Base-by-base conservation (phyloP, 23 red algal species). In the Pyropia yezoensis region DNA sequence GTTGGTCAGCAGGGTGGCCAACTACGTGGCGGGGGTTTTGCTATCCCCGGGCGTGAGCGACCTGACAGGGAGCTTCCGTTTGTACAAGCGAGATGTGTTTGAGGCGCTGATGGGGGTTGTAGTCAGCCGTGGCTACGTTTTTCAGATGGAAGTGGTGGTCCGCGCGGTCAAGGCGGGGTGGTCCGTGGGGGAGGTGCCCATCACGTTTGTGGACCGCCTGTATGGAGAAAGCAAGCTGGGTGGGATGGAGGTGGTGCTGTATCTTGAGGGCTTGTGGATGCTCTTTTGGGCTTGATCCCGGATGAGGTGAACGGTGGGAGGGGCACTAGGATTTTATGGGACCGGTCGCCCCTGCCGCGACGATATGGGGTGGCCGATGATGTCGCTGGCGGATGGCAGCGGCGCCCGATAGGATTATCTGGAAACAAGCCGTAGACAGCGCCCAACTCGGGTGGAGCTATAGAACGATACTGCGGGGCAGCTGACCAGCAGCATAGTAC, bases 121-220 rank as follows among this genome's bases (percentile, higher is more conserved):
- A 39, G 67, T 70, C 39, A 73, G 78, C 14, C 71, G 50, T 8
- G 93, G 93, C 0, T 97, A 90, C 52, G 87, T 91, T 5, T 97
- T 97, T 59, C 93, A 97, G 54, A 90, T 97, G 93, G 93, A 97
- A 30, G 77, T 90, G 17, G 90, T 97, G 15, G 93, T 97, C 28
- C 70, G 85, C 5, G 93, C 93, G 61, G 69, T 51, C 34, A 66
- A 73, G 76, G 65, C 87, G 61, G 75, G 80, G 1, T 90, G 57
- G 13, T 61, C 27, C 21, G 66, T 90, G 18, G 73, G 63, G 16
- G 85, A 97, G 57, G 85, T 97, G 20, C 93, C 93, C 63, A 97
- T 97, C 39, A 88, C 85, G n/a, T 97, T 97, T 75, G 87, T 97
- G 1, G 93, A 97, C 68, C 75, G 93, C 51, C 50, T 97, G 71